phyloP scores from a whole-genome alignment of 129 eudicot genomes.

The Tagetes patula region DNA sequence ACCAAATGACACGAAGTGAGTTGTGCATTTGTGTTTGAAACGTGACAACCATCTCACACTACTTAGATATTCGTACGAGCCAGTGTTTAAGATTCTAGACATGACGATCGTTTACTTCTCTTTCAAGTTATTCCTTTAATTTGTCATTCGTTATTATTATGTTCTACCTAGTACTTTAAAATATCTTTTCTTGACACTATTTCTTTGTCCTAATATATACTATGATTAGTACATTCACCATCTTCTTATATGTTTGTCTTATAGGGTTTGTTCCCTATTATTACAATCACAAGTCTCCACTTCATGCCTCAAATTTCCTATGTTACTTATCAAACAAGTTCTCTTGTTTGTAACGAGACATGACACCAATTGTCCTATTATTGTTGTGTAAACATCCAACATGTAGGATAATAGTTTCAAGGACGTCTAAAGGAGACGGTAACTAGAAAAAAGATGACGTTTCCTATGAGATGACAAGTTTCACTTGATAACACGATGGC shows the following conservation, averaged over 20 bases:
- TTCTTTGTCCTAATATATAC: constrained; percentile 2
- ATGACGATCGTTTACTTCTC: too few species aligned
- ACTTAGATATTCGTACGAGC: not conserved
- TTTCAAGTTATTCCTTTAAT: not conserved
- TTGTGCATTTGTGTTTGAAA: not conserved
- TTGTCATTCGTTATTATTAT: not conserved
- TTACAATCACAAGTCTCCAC: not conserved
- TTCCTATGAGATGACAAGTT: too few species aligned
- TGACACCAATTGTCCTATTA: too few species aligned
- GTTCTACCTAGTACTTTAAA: not conserved
- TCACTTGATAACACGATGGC: too few species aligned
- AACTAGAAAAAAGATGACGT: too few species aligned
- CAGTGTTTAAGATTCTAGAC: not conserved
- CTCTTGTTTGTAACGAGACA: not conserved
- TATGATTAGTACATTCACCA: constrained; percentile 12
- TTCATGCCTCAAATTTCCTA: not conserved
- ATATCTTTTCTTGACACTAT: not conserved
- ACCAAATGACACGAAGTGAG: too few species aligned
- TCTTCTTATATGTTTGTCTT: not conserved
- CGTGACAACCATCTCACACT: not conserved
- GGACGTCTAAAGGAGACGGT: too few species aligned
- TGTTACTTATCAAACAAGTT: not conserved
- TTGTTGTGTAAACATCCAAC: too few species aligned
- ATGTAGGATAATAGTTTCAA: too few species aligned
- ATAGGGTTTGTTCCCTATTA: not conserved